These are phyloP conservation scores for Sarcomyxa edulis DNA, from an alignment of 768 basidiomycete genomes.

Conservation along the genomic window DNA sequence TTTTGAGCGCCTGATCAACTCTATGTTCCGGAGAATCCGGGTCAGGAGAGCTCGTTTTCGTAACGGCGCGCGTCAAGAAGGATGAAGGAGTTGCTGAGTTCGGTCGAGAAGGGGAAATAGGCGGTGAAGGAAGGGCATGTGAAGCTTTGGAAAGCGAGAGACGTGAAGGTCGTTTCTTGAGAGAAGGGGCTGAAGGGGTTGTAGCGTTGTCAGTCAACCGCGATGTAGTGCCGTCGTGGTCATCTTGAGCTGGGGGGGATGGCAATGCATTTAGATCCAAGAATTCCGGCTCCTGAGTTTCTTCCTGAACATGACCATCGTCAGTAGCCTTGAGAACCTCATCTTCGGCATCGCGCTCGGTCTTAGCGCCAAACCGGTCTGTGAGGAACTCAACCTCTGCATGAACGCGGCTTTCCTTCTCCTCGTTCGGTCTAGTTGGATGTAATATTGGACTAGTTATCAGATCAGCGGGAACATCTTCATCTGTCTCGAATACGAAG, in stretches of 20 bases:
- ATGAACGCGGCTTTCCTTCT: too few relatives aligned
- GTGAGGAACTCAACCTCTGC: conserved; percentile 19
- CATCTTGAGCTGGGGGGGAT: conserved; percentile 15
- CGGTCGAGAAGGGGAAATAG: conserved; percentile 5
- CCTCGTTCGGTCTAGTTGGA: conserved; percentile 45
- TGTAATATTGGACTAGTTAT: conserved; percentile 89
- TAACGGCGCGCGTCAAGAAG: conserved; percentile 1
- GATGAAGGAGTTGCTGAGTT: background rate
- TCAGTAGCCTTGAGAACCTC: conserved; percentile 8
- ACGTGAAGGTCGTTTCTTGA: too few relatives aligned
- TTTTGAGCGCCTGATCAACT: conserved; percentile 48
- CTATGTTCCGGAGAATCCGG: conserved; percentile 34
- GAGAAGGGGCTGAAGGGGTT: too few relatives aligned
- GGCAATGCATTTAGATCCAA: conserved; percentile 74
- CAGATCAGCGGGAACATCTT: conserved; percentile 88
- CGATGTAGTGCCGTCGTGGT: too few relatives aligned
- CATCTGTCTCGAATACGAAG: conserved; percentile 96
- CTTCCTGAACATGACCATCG: conserved; percentile 8
- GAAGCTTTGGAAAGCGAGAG: conserved; percentile 6
- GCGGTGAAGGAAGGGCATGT: conserved; percentile 15
- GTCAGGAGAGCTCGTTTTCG: conserved; percentile 19
- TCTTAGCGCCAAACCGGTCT: conserved; percentile 38
- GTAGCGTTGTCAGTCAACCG: background rate
- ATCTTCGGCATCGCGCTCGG: conserved; percentile 22
- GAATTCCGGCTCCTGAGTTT: conserved; percentile 66